Evolutionary conservation across 495 filamentous ascomycete genomes (phyloP).

Genomic region (Aspergillus wentii): DNA sequence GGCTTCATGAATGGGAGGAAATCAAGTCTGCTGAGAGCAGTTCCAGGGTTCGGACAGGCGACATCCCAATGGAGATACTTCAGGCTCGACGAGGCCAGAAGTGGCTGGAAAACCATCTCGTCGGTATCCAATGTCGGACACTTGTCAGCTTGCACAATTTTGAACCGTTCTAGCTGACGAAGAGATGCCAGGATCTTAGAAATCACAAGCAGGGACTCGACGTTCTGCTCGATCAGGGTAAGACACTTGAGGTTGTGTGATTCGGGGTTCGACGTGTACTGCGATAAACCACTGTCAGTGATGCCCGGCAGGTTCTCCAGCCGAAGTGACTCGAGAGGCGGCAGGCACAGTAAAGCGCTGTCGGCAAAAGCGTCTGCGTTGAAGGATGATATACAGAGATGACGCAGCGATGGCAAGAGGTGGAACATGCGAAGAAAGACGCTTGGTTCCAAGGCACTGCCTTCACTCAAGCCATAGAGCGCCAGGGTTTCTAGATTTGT

Average conservation of each 20-base stretch:
- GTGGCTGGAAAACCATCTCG: slow-evolving; percentile 58
- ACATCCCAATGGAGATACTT: slow-evolving; percentile 81
- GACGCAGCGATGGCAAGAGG: slow-evolving; percentile 61
- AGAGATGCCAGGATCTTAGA: slow-evolving; percentile 71
- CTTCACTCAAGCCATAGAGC: slow-evolving; percentile 56
- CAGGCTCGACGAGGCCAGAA: slow-evolving; percentile 64
- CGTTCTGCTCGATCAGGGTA: slow-evolving; percentile 59
- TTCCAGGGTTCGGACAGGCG: slow-evolving; percentile 41
- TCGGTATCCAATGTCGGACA: slow-evolving; percentile 56
- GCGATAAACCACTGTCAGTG: slow-evolving; percentile 69
- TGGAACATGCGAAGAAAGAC: slow-evolving; percentile 65
- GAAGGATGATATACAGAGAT: slow-evolving; percentile 72
- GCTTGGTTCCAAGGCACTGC: slow-evolving; percentile 59
- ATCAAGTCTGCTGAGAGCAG: slow-evolving; percentile 36
- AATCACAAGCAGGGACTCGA: slow-evolving; percentile 64
- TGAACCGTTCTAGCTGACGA: slow-evolving; percentile 56
- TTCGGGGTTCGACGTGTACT: slow-evolving; percentile 58
- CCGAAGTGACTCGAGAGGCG: slow-evolving; percentile 66
- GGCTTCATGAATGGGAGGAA: slow-evolving; percentile 33
- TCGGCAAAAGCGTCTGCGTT: slow-evolving; percentile 70
- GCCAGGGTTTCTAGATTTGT: slow-evolving; percentile 65
- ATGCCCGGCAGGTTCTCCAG: slow-evolving; percentile 73
- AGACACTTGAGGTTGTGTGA: slow-evolving; percentile 54
- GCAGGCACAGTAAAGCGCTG: slow-evolving; percentile 61
- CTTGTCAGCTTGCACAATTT: slow-evolving; percentile 59